These are phyloP conservation scores for Stentor roeselii DNA, from an alignment of 73 alveolate species.

Conservation along the genomic window DNA sequence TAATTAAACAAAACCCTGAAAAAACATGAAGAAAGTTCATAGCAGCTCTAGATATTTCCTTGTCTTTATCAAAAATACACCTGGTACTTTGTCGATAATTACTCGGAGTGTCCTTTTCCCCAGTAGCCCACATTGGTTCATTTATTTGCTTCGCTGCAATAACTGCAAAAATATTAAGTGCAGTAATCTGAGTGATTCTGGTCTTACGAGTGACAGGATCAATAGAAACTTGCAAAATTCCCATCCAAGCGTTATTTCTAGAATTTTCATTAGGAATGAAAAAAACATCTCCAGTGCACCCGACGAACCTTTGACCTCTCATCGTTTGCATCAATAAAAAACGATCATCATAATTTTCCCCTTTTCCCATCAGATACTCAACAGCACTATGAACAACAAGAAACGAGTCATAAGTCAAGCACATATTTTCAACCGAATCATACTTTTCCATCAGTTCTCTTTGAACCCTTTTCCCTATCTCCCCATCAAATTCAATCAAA, in stretches of 20 bases:
- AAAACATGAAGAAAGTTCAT: no score
- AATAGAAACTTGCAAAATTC: no score
- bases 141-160: no score
- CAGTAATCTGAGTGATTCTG: no score
- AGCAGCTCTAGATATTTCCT: no score
- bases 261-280: not conserved
- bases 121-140: no score
- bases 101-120: no score
- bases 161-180: no score
- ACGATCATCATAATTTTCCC: slow-evolving; percentile 1
- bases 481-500: not conserved
- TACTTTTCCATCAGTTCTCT: not conserved
- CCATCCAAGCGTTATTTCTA: not conserved
- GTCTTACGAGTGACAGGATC: no score
- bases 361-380: not conserved
- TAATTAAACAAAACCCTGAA: no score
- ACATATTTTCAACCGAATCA: not conserved
- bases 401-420: not conserved
- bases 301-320: not conserved
- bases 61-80: no score
- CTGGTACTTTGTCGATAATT: no score
- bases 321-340: not conserved
- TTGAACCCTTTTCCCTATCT: not conserved
- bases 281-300: not conserved
- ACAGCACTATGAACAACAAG: not conserved